Conservation (phyloP, 2,329 filamentous ascomycete genomes). For the Aspergillus pseudoterreus region DNA sequence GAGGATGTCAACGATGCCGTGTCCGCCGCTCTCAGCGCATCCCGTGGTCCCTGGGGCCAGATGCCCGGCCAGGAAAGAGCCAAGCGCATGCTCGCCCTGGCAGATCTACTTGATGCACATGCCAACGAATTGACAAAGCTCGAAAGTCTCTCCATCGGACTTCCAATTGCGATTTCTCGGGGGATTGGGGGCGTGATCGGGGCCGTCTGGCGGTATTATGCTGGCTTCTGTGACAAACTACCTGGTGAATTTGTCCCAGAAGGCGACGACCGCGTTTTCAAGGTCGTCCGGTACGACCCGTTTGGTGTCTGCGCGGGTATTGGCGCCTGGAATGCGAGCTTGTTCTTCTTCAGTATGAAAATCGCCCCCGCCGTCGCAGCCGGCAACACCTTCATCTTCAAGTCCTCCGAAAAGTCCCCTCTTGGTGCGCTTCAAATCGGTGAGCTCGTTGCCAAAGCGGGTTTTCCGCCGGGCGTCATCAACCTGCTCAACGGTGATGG, state of each 20-base stretch:
- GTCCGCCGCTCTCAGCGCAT: constrained; percentile 42
- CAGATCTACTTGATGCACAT: constrained; percentile 10
- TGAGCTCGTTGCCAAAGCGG: constrained; percentile 37
- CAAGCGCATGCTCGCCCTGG: constrained; percentile 9
- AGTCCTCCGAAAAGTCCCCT: constrained; percentile 45
- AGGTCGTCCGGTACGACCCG: constrained; percentile 14
- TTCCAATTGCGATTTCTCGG: background rate
- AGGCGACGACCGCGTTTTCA: constrained; percentile 26
- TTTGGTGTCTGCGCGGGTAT: constrained; percentile 31
- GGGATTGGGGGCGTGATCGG: constrained; percentile 1
- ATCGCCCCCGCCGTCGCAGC: constrained; percentile 42
- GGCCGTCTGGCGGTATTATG: constrained; percentile 5
- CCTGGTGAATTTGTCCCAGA: constrained; percentile 9
- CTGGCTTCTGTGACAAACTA: constrained; percentile 5
- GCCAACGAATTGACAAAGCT: background rate
- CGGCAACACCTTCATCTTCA: constrained; percentile 45
- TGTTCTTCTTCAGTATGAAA: constrained; percentile 40
- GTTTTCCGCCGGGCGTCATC: constrained; percentile 45
- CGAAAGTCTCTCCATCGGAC: background rate
- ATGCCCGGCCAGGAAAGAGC: constrained; percentile 1
- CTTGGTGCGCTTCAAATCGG: constrained; percentile 35
- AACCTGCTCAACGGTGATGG: constrained; percentile 34
- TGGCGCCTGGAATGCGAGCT: constrained; percentile 41
- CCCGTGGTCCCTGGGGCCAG: constrained; percentile 15
- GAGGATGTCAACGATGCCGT: constrained; percentile 45